Percentiles rank a stretch among this genome's conserved stretches.
These are phyloP conservation scores for Ajuga chamaepitys DNA, from an alignment of 257 asterid species.

Conservation along the genomic window DNA sequence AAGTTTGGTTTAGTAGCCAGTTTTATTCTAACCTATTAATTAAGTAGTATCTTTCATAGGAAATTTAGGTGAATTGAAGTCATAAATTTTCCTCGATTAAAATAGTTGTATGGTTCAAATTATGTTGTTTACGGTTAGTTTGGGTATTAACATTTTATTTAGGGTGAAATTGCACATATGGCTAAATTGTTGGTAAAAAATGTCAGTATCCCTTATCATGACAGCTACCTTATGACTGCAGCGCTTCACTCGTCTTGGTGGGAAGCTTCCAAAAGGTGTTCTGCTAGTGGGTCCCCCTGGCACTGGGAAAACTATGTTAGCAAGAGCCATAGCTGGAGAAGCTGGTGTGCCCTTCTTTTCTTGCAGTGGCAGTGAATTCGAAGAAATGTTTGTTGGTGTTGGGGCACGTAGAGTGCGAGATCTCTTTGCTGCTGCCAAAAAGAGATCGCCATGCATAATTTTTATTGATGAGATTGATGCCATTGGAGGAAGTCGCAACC, in stretches of 20 bases:
- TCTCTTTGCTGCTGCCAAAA: slow-evolving; percentile 87
- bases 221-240: slow-evolving; percentile 25
- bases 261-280: slow-evolving; percentile 94
- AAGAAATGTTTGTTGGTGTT: slow-evolving; percentile 94
- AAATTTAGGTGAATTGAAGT: too few species aligned
- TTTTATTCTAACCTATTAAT: too few species aligned
- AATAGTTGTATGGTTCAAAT: too few species aligned
- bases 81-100: too few species aligned
- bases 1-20: too few species aligned
- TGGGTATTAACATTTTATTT: too few species aligned
- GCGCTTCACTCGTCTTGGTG: slow-evolving; percentile 93
- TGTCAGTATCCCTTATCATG: too few species aligned
- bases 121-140: too few species aligned
- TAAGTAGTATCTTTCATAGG: too few species aligned
- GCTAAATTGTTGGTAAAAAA: too few species aligned
- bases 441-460: slow-evolving; percentile 80
- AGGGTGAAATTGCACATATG: too few species aligned
- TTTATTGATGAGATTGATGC: slow-evolving; percentile 88
- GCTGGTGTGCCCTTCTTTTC: slow-evolving; percentile 93
- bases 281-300: slow-evolving; percentile 92
- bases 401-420: slow-evolving; percentile 96
- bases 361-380: slow-evolving; percentile 94
- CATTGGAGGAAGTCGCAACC: slow-evolving; percentile 87
- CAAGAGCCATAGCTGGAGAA: slow-evolving; percentile 95
- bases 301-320: slow-evolving; percentile 93